These are phyloP conservation scores for Thermothelomyces thermophilus DNA, from an alignment of 2,329 filamentous ascomycete species.

Conservation along the genomic window DNA sequence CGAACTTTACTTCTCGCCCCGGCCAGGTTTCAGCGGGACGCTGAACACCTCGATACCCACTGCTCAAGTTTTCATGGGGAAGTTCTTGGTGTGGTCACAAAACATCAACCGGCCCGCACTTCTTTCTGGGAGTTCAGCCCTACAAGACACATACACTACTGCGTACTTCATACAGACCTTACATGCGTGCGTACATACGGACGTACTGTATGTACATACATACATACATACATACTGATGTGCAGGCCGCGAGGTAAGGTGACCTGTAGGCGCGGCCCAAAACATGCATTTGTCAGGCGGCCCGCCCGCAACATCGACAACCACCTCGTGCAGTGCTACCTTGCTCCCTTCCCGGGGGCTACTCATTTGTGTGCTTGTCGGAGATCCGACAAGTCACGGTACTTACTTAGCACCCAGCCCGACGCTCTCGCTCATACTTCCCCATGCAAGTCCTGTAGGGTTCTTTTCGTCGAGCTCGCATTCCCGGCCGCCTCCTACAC, in stretches of 20 bases:
- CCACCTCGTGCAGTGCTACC: background rate
- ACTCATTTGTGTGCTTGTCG: no score
- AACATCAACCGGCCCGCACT: no score
- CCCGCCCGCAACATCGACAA: background rate
- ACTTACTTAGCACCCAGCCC: background rate
- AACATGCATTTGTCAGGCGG: slow-evolving; percentile 6
- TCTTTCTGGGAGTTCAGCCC: slow-evolving; percentile 12
- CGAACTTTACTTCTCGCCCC: background rate
- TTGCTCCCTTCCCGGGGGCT: no score
- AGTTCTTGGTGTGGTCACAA: no score
- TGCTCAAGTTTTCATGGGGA: no score
- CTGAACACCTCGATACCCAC: no score
- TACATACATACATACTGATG: no score
- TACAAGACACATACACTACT: slow-evolving; percentile 2
- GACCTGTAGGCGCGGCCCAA: background rate
- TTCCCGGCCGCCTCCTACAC: background rate
- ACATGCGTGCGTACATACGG: no score
- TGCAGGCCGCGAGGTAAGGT: no score
- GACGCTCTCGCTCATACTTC: background rate
- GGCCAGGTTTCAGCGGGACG: background rate
- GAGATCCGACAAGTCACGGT: background rate
- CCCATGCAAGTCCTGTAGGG: slow-evolving; percentile 7
- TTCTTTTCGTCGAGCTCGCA: slow-evolving; percentile 1
- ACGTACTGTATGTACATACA: no score
- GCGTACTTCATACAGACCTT: no score